phyloP scores from a whole-genome alignment of 176 grass and related monocot genomes.

The Rhynchospora tenuis region DNA sequence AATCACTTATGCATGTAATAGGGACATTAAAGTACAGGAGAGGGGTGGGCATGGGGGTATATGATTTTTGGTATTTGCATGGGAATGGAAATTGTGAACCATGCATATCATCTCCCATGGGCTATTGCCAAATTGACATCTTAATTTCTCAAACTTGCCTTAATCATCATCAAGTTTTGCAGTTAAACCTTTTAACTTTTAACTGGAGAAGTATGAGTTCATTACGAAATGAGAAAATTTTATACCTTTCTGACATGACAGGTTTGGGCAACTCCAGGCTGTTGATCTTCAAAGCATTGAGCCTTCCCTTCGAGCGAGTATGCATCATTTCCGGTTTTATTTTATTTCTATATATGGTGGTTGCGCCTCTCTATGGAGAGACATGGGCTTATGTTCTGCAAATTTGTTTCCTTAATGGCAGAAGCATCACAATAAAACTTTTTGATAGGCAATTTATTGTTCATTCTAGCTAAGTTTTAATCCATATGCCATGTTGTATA shows the following conservation, averaged over 20 bases:
- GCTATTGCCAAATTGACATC: background rate
- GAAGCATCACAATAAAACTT: background rate
- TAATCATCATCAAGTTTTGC: background rate
- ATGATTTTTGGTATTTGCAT: background rate
- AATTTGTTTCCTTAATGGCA: background rate
- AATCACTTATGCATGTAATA: background rate
- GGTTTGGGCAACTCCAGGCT: constrained; percentile 78
- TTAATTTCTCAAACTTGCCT: background rate
- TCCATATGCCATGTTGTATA: background rate
- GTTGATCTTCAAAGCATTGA: constrained; percentile 70
- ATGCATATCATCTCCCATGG: background rate
- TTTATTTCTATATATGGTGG: background rate
- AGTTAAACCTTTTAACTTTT: background rate
- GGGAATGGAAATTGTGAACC: background rate
- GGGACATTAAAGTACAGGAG: background rate
- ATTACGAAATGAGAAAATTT: background rate
- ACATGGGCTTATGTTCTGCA: background rate
- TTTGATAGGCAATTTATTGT: background rate
- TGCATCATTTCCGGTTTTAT: constrained; percentile 16
- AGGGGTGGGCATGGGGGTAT: no score
- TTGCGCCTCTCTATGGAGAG: background rate
- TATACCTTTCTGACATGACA: constrained; percentile 13
- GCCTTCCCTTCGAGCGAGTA: constrained; percentile 84
- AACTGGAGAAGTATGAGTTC: background rate
- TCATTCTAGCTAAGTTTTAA: background rate